Evolutionary conservation across 306 rosid genomes (phyloP), one percentile per base, ranked within the genome.

Genomic region (Phaseolus lunatus): DNA sequence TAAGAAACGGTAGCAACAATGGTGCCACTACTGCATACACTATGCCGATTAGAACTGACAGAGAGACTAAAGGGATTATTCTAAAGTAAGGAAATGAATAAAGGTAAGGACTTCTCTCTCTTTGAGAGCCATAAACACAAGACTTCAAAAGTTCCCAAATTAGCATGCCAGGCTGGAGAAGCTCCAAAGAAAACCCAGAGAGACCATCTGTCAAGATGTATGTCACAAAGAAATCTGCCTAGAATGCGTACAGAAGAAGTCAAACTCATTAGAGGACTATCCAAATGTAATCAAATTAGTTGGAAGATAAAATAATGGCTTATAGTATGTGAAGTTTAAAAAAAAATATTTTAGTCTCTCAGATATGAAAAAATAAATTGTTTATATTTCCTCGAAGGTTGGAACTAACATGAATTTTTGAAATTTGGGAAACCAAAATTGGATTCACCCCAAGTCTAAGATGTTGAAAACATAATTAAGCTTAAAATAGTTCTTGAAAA

Each of bases 211-310:
- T 84, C 84, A 94, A 85, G 71, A 94, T 94, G 84, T 94, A 94
- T 39, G 98, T 90, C 73, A 90, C 79, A 77, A 94, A 94, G 95
- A 94, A 94, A 87, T 94, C 95, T 15, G 96, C 98, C 98, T 94
- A 93, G 31, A 80, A 66, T 72, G 33, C 15, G 47, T 27, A 78
- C n/a, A 52, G 54, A 62, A 83, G 49, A 67, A 62, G 52, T 61
- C 31, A 48, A 57, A 15, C 65, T 26, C 37, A 74, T 62, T 53
- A 31, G 68, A 14, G 61, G 37, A 71, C 12, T 61, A 62, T 19
- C 56, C 37, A 69, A 81, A 62, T 59, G 53, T 19, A 72, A 61
- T 19, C 5, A 74, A 43, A 43, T 19, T 31, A 15, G 43, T 35
- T 19, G 20, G 50, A 22, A 31, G 23, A 69, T 33, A 20, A 50